Conservation (phyloP, 768 basidiomycete genomes). For the Coprinellus micaceus region DNA sequence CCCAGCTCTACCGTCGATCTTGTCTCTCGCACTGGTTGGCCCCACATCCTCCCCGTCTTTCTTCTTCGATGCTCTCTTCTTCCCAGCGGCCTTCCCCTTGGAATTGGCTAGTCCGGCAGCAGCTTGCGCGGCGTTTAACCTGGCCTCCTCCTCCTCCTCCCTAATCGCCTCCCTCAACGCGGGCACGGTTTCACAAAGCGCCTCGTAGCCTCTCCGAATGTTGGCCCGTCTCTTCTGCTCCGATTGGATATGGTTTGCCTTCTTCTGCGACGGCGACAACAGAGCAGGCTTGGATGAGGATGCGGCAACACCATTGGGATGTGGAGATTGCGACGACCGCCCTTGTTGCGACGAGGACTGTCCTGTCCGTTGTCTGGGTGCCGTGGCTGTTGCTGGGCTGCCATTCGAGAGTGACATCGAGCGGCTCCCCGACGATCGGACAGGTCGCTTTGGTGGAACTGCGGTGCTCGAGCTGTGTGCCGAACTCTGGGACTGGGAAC, state of each 20-base stretch:
- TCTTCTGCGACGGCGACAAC: conserved; percentile 81
- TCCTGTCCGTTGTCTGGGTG: not conserved
- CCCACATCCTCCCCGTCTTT: conserved; percentile 41
- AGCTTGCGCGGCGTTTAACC: conserved; percentile 16
- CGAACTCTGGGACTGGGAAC: conserved; percentile 2
- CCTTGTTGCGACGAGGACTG: conserved; percentile 8
- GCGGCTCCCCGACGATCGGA: conserved; percentile 3
- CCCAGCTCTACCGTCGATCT: conserved; percentile 79
- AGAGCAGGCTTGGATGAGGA: conserved; percentile 40
- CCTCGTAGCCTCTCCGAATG: conserved; percentile 85
- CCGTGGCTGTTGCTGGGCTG: conserved; percentile 9
- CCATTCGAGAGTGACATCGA: not conserved
- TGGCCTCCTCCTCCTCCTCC: conserved; percentile 61
- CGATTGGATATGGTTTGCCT: conserved; percentile 89
- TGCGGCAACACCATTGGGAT: not conserved
- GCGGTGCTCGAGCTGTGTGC: not conserved
- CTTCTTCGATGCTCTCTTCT: conserved; percentile 37
- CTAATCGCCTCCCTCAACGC: conserved; percentile 75
- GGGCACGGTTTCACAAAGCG: conserved; percentile 80
- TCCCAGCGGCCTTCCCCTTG: conserved; percentile 20
- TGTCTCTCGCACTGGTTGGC: conserved; percentile 50
- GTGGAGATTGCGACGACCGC: conserved; percentile 1
- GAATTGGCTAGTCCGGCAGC: conserved; percentile 19
- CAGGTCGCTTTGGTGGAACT: not conserved
- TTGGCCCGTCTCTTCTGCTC: conserved; percentile 94